phyloP scores from a whole-genome alignment of 768 basidiomycete genomes.

The Russula sp. region DNA sequence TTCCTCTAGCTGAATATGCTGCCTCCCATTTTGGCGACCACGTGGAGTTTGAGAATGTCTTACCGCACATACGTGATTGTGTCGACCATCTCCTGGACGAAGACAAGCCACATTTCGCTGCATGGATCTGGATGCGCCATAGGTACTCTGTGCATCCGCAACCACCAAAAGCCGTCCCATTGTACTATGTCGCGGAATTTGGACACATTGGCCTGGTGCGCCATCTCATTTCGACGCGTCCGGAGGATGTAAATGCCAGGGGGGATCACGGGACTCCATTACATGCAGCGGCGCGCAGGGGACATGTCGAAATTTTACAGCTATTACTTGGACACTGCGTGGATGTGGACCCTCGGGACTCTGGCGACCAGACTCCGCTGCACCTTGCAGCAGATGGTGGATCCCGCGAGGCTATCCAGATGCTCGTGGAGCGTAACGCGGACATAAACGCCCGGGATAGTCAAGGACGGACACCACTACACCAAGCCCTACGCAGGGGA shows the following conservation, averaged over 20 bases:
- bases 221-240: too few species aligned
- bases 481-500: too few species aligned
- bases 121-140: neutral
- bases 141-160: too few species aligned
- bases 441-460: too few species aligned
- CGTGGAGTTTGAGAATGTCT: neutral
- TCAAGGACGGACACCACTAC: too few species aligned
- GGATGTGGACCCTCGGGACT: neutral
- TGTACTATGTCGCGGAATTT: neutral
- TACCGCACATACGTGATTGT: neutral
- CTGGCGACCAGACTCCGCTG: neutral
- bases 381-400: neutral
- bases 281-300: neutral
- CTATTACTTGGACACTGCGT: neutral
- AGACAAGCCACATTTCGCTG: neutral
- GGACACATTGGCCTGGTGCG: neutral
- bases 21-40: neutral
- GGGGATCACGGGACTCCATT: neutral
- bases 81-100: neutral
- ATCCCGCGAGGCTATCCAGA: neutral
- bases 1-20: too few species aligned
- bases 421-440: neutral
- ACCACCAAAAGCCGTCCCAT: neutral
- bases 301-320: neutral
- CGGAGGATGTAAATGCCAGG: too few species aligned